These are phyloP conservation scores for Pyropia yezoensis DNA, from an alignment of 23 red algal genomes.

Conservation along the genomic window DNA sequence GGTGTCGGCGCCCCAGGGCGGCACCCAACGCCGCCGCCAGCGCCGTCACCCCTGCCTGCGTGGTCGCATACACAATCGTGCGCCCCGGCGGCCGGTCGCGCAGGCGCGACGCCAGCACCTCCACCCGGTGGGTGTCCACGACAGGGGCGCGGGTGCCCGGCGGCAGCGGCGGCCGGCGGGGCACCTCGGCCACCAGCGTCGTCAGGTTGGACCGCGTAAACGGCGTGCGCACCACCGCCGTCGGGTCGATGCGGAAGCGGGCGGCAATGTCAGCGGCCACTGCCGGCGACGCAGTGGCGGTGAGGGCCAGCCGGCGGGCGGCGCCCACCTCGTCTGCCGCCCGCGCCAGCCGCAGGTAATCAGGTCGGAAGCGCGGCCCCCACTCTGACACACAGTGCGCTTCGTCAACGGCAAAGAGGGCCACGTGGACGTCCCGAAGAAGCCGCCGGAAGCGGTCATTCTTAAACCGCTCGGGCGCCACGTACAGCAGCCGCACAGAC, in stretches of 20 bases:
- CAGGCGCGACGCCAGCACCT: slow-evolving; percentile 28
- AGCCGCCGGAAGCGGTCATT: slow-evolving; percentile 44
- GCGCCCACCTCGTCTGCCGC: slow-evolving; percentile 32
- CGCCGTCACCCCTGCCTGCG: slow-evolving; percentile 53
- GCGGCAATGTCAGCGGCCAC: slow-evolving; percentile 65
- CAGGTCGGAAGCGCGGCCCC: slow-evolving; percentile 90
- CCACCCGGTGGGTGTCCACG: slow-evolving; percentile 10
- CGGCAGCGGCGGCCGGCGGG: slow-evolving; percentile 11
- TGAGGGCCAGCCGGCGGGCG: slow-evolving; percentile 62
- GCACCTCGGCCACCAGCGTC: slow-evolving; percentile 27
- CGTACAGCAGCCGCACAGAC: slow-evolving; percentile 60
- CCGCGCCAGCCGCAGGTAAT: slow-evolving; percentile 62
- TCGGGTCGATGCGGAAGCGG: slow-evolving; percentile 49
- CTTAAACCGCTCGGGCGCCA: slow-evolving; percentile 86
- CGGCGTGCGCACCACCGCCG: slow-evolving; percentile 28
- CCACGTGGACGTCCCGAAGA: slow-evolving; percentile 28
- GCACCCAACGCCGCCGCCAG: slow-evolving; percentile 31
- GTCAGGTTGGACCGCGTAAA: slow-evolving; percentile 41
- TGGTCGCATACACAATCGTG: slow-evolving; percentile 75
- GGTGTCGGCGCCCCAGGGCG: slow-evolving; percentile 23
- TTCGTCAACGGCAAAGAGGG: slow-evolving; percentile 83
- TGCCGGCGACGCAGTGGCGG: slow-evolving; percentile 78
- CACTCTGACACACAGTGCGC: slow-evolving; percentile 97
- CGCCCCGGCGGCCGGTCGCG: slow-evolving; percentile 33
- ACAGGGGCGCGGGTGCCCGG: slow-evolving; percentile 3